These are phyloP conservation scores for Coniosporium tulheliwenetii DNA, from an alignment of 2,329 filamentous ascomycete species.

Conservation along the genomic window DNA sequence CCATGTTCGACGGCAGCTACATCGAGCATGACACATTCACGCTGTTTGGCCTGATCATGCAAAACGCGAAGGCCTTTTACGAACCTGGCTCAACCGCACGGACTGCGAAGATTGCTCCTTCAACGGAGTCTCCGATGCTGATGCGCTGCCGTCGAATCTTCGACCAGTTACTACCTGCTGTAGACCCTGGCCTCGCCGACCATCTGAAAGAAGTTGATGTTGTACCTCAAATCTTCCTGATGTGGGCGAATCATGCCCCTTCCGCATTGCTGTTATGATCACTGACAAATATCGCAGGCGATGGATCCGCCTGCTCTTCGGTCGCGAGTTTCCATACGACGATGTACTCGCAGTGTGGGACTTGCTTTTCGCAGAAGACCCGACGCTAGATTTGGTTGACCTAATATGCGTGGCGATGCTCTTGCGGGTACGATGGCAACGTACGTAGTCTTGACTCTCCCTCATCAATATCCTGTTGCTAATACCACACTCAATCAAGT, in stretches of 20 bases:
- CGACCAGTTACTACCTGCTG: slow-evolving; percentile 57
- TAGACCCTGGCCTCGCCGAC: slow-evolving; percentile 68
- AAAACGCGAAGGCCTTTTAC: slow-evolving; percentile 73
- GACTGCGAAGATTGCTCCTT: slow-evolving; percentile 22
- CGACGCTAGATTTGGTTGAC: slow-evolving; percentile 66
- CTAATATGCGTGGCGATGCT: slow-evolving; percentile 91
- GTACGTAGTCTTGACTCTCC: slow-evolving; percentile 35
- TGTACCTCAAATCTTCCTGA: slow-evolving; percentile 90
- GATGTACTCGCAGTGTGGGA: slow-evolving; percentile 82
- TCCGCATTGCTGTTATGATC: neutral
- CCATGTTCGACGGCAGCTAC: slow-evolving; percentile 55
- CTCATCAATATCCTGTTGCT: neutral
- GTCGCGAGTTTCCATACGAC: slow-evolving; percentile 81
- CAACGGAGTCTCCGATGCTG: slow-evolving; percentile 54
- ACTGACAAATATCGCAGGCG: slow-evolving; percentile 38
- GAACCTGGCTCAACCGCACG: slow-evolving; percentile 42
- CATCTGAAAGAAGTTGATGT: slow-evolving; percentile 77
- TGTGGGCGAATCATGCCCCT: slow-evolving; percentile 38
- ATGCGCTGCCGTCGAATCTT: slow-evolving; percentile 77
- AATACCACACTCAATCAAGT: slow-evolving; percentile 37
- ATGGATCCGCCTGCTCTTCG: slow-evolving; percentile 87
- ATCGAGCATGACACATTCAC: slow-evolving; percentile 86
- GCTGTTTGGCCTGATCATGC: slow-evolving; percentile 77
- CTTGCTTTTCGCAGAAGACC: slow-evolving; percentile 72
- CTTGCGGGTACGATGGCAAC: slow-evolving; percentile 75